Percentiles rank a stretch among this genome's conserved stretches.
phyloP scores from a whole-genome alignment of 768 basidiomycete genomes.

The Ephemerocybe angulata region DNA sequence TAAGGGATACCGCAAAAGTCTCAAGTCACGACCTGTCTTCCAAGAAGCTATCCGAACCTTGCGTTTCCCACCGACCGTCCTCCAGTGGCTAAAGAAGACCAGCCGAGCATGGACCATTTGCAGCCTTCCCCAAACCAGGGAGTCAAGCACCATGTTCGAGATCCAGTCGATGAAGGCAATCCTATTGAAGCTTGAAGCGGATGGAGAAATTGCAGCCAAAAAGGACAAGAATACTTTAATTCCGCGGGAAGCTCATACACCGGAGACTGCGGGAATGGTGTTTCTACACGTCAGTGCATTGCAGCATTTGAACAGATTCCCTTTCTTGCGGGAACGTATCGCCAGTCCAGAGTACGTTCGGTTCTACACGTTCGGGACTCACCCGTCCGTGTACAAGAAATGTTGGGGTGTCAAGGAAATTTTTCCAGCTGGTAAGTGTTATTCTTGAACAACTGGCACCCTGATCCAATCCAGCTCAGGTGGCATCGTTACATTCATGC shows the following conservation, averaged over 20 bases:
- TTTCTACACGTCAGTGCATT: slow-evolving; percentile 67
- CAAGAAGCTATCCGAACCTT: slow-evolving; percentile 42
- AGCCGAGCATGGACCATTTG: slow-evolving; percentile 37
- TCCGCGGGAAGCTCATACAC: slow-evolving; percentile 25
- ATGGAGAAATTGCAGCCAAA: background rate
- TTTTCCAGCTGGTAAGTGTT: slow-evolving; percentile 58
- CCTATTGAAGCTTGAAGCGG: slow-evolving; percentile 1
- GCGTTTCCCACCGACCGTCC: slow-evolving; percentile 44
- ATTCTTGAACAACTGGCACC: background rate
- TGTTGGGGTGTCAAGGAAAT: slow-evolving; percentile 66
- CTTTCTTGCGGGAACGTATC: slow-evolving; percentile 45
- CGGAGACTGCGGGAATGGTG: slow-evolving; percentile 44
- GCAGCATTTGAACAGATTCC: slow-evolving; percentile 43
- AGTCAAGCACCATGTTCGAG: background rate
- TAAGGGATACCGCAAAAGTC: background rate
- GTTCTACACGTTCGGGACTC: slow-evolving; percentile 69
- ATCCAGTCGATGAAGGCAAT: background rate
- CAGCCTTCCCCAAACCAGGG: no score
- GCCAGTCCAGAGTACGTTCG: slow-evolving; percentile 37
- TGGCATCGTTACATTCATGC: slow-evolving; percentile 69
- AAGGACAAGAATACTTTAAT: background rate
- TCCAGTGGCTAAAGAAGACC: slow-evolving; percentile 40
- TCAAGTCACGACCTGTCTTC: slow-evolving; percentile 18
- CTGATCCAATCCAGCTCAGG: slow-evolving; percentile 36
- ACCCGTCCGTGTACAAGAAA: slow-evolving; percentile 45